Base-by-base conservation (phyloP, 169 alveolate species). In the Plasmodium gallinaceum region DNA sequence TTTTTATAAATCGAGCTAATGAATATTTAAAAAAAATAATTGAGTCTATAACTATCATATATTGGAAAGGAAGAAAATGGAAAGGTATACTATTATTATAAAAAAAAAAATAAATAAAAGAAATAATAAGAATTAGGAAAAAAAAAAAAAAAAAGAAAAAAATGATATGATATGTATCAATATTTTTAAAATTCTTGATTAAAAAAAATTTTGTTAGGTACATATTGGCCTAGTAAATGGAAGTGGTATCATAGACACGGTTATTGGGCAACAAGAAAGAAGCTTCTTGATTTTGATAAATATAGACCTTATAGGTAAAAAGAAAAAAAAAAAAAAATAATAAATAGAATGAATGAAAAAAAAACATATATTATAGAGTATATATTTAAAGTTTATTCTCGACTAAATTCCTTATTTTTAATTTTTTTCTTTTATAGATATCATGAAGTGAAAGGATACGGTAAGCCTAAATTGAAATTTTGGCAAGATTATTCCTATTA, bases 221-320 rank as follows among this genome's bases (percentile, higher is more conserved):
- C 94, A 2, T 92, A 89, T 85, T 73, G 86, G 91, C 95, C 97
- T 18, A 95, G 95, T 94, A 95, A 95, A 88, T 95, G 97, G 97
- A 92, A 92, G 66, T 95, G 97, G 97, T 95, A 95, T 74, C 97
- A 95, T 71, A 73, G 97, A 39, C 97, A 95, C 74, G 97, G 97
- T 37, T 95, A 95, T 93, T 95, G 97, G 97, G 97, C 97, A 6
- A 95, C 97, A n/a, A 69, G 97, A 37, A 95, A 95, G 90, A 95
- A 95, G 61, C 93, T 78, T 72, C 89, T 95, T 26, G 80, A 92
- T 70, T 95, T 95, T 68, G 96, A 94, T 93, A 95, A 94, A 48
- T 95, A 94, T 74, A 71, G 97, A 24, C 92, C 95, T 66, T 95
- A 95, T 88, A 88, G 97, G 97, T 93, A 78, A 45, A 65, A 2